Conservation (phyloP, 208 protist species). For the Herpetomonas tarakana region DNA sequence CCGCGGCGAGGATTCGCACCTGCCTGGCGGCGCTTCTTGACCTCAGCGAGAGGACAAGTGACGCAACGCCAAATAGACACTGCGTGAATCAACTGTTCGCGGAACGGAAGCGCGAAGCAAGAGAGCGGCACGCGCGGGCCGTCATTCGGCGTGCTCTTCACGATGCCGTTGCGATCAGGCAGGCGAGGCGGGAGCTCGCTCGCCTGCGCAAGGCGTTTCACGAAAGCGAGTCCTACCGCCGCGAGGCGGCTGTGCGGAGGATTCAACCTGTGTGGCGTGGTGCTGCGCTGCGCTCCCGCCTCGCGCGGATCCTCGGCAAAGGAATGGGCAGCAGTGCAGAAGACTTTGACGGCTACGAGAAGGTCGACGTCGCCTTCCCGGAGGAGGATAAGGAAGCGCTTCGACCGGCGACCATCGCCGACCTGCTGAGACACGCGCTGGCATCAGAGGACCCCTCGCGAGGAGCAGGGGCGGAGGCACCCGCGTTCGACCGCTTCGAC, state of each 20-base stretch:
- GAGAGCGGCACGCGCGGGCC: slow-evolving; percentile 21
- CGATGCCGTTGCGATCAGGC: slow-evolving; percentile 17
- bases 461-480: background rate
- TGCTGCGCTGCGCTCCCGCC: slow-evolving; percentile 60
- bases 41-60: too few relatives aligned
- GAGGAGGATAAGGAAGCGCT: background rate
- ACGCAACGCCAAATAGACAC: too few relatives aligned
- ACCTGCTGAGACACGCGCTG: background rate
- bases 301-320: slow-evolving; percentile 46
- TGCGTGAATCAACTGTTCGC: background rate
- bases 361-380: slow-evolving; percentile 32
- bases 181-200: slow-evolving; percentile 31
- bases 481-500: background rate
- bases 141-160: slow-evolving; percentile 27
- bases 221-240: slow-evolving; percentile 26
- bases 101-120: slow-evolving; percentile 1
- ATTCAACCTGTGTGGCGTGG: slow-evolving; percentile 89
- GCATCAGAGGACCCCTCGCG: background rate
- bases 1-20: too few relatives aligned
- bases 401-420: background rate
- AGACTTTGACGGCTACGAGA: slow-evolving; percentile 56
- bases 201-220: slow-evolving; percentile 12
- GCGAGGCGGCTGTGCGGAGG: slow-evolving; percentile 46
- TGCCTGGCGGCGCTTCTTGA: too few relatives aligned
- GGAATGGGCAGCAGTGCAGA: background rate